Percentiles rank a stretch among this genome's conserved stretches.
phyloP scores from a whole-genome alignment of 1,139 yeast genomes.

The Hansenula anomala region DNA sequence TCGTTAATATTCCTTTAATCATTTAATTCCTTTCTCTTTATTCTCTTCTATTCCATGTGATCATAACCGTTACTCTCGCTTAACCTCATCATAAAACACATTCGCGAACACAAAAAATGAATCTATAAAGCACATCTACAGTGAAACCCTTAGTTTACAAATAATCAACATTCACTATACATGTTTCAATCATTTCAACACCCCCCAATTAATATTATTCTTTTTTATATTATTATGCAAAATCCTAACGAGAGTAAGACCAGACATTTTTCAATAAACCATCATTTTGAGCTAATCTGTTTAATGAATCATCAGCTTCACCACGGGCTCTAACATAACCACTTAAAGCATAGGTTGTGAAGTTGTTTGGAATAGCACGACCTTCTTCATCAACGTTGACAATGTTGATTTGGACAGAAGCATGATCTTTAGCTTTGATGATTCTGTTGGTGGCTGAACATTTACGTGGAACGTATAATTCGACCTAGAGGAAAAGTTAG shows the following conservation, averaged over 20 bases:
- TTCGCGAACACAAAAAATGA: too few species aligned
- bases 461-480: constrained; percentile 99
- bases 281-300: constrained; percentile 99
- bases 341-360: constrained; percentile 93
- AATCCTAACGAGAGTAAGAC: constrained; percentile 95
- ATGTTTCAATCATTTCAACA: too few species aligned
- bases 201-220: too few species aligned
- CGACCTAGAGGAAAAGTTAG: constrained; percentile 56
- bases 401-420: constrained; percentile 91
- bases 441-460: constrained; percentile 99
- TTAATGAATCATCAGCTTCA: constrained; percentile 98
- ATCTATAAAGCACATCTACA: too few species aligned
- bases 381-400: constrained; percentile 94
- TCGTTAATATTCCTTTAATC: too few species aligned
- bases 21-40: too few species aligned
- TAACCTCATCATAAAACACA: too few species aligned
- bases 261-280: constrained; percentile 98
- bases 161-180: too few species aligned
- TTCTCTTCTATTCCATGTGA: too few species aligned
- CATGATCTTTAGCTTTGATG: constrained; percentile 99
- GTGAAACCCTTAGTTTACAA: too few species aligned
- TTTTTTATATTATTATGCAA: neutral
- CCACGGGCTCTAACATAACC: constrained; percentile 91
- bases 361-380: constrained; percentile 86
- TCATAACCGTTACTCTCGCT: too few species aligned